These are phyloP conservation scores for Ogataea polymorpha DNA, from an alignment of 805 yeast species.

Conservation along the genomic window DNA sequence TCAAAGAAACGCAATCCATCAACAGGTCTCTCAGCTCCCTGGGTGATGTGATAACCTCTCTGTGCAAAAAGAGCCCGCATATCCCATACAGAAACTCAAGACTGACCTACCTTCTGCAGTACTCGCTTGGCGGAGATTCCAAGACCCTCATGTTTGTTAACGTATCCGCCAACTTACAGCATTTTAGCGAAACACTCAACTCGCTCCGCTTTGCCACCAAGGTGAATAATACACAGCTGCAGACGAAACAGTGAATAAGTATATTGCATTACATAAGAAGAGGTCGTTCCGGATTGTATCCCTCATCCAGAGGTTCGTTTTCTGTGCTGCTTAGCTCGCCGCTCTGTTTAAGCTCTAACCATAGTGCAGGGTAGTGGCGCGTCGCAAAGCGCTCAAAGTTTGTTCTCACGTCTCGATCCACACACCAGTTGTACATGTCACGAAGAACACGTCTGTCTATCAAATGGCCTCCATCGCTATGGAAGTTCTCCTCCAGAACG, in stretches of 20 bases:
- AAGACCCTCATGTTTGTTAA: constrained; percentile 94
- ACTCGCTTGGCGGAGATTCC: constrained; percentile 79
- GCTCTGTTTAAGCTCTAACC: constrained; percentile 35
- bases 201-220: constrained; percentile 88
- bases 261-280: not conserved
- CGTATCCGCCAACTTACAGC: constrained; percentile 61
- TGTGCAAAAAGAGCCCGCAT: constrained; percentile 39
- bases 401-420: constrained; percentile 35
- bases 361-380: constrained; percentile 31
- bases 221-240: constrained; percentile 53
- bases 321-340: constrained; percentile 27
- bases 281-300: constrained; percentile 25
- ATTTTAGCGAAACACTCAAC: constrained; percentile 75
- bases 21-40: constrained; percentile 83
- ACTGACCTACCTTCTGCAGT: constrained; percentile 78
- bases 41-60: constrained; percentile 75
- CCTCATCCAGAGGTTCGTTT: constrained; percentile 15
- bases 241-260: not conserved
- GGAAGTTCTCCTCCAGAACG: constrained; percentile 45
- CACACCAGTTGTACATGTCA: constrained; percentile 46
- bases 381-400: constrained; percentile 40
- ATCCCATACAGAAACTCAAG: constrained; percentile 70
- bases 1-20: constrained; percentile 84
- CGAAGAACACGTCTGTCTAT: constrained; percentile 44
- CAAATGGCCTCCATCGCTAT: constrained; percentile 40